phyloP scores from a whole-genome alignment of 257 asterid species.

The Solanum corneliomulleri region DNA sequence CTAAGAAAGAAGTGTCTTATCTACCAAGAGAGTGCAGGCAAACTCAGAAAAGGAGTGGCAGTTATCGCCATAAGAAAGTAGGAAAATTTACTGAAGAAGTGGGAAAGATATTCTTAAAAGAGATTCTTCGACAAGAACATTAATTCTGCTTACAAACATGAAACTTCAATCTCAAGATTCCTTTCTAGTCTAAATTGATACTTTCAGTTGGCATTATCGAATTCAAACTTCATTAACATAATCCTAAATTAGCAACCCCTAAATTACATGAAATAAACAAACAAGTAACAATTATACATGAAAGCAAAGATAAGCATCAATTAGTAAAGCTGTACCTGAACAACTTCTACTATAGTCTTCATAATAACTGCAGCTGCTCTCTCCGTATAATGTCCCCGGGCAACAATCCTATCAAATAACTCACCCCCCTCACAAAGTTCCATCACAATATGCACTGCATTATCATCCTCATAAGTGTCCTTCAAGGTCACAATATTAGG shows the following conservation, averaged over 20 bases:
- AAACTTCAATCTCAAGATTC: not conserved
- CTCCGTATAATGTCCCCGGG: conserved; percentile 69
- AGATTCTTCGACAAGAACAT: too few relatives aligned
- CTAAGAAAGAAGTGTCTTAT: too few relatives aligned
- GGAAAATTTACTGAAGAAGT: too few relatives aligned
- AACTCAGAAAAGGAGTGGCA: too few relatives aligned
- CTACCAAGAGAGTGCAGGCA: too few relatives aligned
- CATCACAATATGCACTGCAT: conserved; percentile 60
- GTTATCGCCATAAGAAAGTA: too few relatives aligned
- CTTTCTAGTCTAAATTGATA: not conserved
- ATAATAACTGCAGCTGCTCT: conserved; percentile 54
- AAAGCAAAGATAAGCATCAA: not conserved
- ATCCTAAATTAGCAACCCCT: not conserved
- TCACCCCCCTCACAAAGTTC: conserved; percentile 76
- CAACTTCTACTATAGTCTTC: conserved; percentile 65
- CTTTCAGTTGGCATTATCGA: not conserved
- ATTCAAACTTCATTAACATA: not conserved
- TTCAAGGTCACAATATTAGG: conserved; percentile 50
- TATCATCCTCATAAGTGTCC: conserved; percentile 56
- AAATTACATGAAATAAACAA: not conserved
- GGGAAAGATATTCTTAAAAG: too few relatives aligned
- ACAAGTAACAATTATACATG: not conserved
- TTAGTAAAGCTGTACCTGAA: conserved; percentile 29
- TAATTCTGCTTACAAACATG: not conserved
- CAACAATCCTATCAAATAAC: conserved; percentile 63